These are phyloP conservation scores for Colletotrichum australisinense DNA, from an alignment of 2,329 filamentous ascomycete species.

Conservation along the genomic window DNA sequence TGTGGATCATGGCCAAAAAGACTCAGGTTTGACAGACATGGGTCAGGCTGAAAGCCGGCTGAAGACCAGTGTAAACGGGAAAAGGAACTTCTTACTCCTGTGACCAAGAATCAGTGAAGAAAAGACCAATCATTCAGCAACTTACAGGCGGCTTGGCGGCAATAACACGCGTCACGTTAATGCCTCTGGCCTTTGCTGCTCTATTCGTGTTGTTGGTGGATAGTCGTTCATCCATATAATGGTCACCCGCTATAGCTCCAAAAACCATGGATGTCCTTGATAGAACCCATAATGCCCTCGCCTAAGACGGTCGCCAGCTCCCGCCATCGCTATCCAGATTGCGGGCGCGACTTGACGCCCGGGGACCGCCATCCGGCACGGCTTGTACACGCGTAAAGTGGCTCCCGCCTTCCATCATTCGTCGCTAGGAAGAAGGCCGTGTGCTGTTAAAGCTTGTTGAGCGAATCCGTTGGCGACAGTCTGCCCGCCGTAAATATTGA, in stretches of 20 bases:
- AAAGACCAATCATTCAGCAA: constrained; percentile 21
- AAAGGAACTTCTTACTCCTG: constrained; percentile 3
- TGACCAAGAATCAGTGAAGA: background rate
- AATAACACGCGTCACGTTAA: constrained; percentile 41
- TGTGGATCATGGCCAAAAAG: background rate
- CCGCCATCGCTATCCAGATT: constrained; percentile 16
- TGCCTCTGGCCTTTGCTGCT: constrained; percentile 29
- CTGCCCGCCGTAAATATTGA: constrained; percentile 12
- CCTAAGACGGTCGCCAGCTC: constrained; percentile 28
- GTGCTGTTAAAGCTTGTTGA: constrained; percentile 28
- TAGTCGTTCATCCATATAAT: constrained; percentile 38
- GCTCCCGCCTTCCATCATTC: constrained; percentile 36
- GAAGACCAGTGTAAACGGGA: background rate
- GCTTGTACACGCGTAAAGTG: constrained; percentile 38
- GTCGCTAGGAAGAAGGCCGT: constrained; percentile 17
- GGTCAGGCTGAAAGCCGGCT: constrained; percentile 11
- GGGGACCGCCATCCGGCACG: constrained; percentile 1
- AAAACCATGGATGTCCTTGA: constrained; percentile 29
- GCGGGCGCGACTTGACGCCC: constrained; percentile 17
- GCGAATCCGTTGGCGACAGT: constrained; percentile 15
- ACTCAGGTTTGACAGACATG: background rate
- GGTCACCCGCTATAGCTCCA: constrained; percentile 31
- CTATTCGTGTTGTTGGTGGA: constrained; percentile 16
- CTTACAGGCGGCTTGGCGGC: constrained; percentile 18
- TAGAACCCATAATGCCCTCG: constrained; percentile 6